Percentiles rank a stretch among this genome's conserved stretches.
These are phyloP conservation scores for Phytophthora foliorum DNA, from an alignment of 352 stramenopile species.

Conservation along the genomic window DNA sequence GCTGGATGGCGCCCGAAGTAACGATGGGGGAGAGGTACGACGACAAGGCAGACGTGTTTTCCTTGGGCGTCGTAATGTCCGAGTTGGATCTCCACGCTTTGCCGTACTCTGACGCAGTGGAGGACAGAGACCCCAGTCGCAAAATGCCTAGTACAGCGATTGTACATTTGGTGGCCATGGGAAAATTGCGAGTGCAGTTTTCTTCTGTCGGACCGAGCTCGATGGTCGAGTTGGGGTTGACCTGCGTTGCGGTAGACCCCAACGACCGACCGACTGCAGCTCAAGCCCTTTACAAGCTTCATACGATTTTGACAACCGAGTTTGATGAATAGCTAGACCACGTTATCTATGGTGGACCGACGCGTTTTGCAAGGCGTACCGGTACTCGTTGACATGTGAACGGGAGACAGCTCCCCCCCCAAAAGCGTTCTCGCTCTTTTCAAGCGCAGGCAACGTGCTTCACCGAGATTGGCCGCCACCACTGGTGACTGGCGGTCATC, in stretches of 20 bases:
- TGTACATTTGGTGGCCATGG: slow-evolving; percentile 52
- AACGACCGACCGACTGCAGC: slow-evolving; percentile 40
- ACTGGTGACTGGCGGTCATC: too few relatives aligned
- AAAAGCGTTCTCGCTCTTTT: slow-evolving; percentile 26
- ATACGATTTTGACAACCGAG: slow-evolving; percentile 38
- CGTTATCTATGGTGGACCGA: too few relatives aligned
- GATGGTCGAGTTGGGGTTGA: slow-evolving; percentile 27
- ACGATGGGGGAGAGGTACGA: slow-evolving; percentile 41
- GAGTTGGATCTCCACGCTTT: slow-evolving; percentile 39
- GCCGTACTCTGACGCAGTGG: slow-evolving; percentile 32
- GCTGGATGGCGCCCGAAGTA: slow-evolving; percentile 43
- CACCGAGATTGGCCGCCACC: too few relatives aligned
- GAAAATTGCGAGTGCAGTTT: slow-evolving; percentile 46
- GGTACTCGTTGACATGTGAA: background rate
- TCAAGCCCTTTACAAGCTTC: slow-evolving; percentile 49
- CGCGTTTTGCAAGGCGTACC: background rate
- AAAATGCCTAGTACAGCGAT: slow-evolving; percentile 47
- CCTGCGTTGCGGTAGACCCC: slow-evolving; percentile 47
- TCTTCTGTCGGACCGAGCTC: slow-evolving; percentile 18
- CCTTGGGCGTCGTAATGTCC: slow-evolving; percentile 40
- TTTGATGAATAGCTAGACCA: slow-evolving; percentile 22
- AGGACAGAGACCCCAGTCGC: slow-evolving; percentile 30
- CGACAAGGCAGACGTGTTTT: slow-evolving; percentile 44
- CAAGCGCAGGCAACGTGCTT: slow-evolving; percentile 22
- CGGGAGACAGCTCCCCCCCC: background rate